Evolutionary conservation across 805 yeast species (phyloP).

Genomic region (Teunomyces cretensis): DNA sequence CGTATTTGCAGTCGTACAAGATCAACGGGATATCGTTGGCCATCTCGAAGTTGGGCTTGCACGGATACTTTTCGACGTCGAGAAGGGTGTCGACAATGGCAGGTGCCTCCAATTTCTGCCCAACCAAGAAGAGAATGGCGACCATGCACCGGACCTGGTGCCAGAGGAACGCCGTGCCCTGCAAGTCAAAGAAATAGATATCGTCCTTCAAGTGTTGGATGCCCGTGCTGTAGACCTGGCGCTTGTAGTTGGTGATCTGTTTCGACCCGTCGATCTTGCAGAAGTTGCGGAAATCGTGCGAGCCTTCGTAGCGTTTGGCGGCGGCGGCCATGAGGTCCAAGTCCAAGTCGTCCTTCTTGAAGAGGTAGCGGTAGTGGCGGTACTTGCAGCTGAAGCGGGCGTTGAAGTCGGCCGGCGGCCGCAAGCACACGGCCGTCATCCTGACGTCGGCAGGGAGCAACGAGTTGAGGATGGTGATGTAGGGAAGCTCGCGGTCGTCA

Average conservation of each 20-base stretch:
- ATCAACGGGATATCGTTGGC: conserved; percentile 88
- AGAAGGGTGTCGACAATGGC: conserved; percentile 56
- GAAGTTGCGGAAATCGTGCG: conserved; percentile 89
- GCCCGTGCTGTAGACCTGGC: conserved; percentile 57
- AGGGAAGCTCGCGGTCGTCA: conserved; percentile 73
- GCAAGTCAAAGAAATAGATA: conserved; percentile 68
- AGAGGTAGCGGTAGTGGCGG: conserved; percentile 84
- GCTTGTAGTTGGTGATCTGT: conserved; percentile 76
- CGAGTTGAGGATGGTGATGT: conserved; percentile 71
- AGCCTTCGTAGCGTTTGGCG: conserved; percentile 62
- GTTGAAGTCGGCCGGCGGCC: conserved; percentile 83
- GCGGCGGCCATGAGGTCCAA: conserved; percentile 68
- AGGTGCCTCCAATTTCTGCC: conserved; percentile 71
- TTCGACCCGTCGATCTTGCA: conserved; percentile 94
- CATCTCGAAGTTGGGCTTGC: conserved; percentile 81
- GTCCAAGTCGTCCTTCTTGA: conserved; percentile 55
- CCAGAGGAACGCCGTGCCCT: conserved; percentile 93
- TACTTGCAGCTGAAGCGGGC: conserved; percentile 89
- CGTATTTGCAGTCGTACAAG: conserved; percentile 79
- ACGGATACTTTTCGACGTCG: conserved; percentile 54
- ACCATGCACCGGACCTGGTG: conserved; percentile 97
- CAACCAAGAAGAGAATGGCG: conserved; percentile 76
- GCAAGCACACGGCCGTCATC: conserved; percentile 74
- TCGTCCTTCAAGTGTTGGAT: conserved; percentile 45
- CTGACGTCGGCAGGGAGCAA: conserved; percentile 79